Evolutionary conservation across 2,329 filamentous ascomycete species (phyloP), one percentile per base, ranked within the genome.

Genomic region (Paramyrothecium sp.): DNA sequence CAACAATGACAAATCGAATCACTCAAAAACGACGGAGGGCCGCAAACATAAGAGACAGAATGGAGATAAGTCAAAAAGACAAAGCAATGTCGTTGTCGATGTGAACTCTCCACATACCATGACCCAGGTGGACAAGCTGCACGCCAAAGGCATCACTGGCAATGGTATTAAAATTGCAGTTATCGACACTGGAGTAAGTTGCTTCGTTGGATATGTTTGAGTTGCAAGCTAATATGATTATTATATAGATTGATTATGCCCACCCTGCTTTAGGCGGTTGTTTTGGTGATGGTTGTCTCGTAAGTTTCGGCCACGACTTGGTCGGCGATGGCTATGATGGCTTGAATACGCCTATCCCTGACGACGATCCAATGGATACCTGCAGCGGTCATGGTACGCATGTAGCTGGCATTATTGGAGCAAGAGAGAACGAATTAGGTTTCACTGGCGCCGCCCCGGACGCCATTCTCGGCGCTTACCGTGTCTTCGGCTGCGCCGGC

Each of bases 251-350:
- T 53, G 85, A 88, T 66, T 88, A 87, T 66, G 77, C 72, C 0
- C 84, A 88, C 64, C 82, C 83, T 2, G 81, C 82, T n/a, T 77
- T 88, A 3, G 85, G 85, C 2, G 83, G 84, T 54, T 84, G 84
- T 63, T 87, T 87, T 63, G 85, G 85, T 2, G 64, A 74, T 3
- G 82, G 79, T 10, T 86, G 79, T 65, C 70, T 86, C 51, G 79
- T 88, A 22, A 74, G 75, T 3, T 79, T 77, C 59, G 85, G 85
- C 10, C 73, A 74, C 52, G 82, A 85, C 58, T 73, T 84, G 55
- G 77, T 85, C 11, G 83, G 82, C 13, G 80, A 86, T 55, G 71
- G 72, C 34, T 81, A 78, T 65, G 20, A 49, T 21, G 47, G 47
- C 47, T n/a, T 13, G 4, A 49, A 49, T 23, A 21, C 19, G 5